Evolutionary conservation across 495 filamentous ascomycete species (phyloP), one percentile per base, ranked within the genome.

Genomic region (Viridothelium virens): DNA sequence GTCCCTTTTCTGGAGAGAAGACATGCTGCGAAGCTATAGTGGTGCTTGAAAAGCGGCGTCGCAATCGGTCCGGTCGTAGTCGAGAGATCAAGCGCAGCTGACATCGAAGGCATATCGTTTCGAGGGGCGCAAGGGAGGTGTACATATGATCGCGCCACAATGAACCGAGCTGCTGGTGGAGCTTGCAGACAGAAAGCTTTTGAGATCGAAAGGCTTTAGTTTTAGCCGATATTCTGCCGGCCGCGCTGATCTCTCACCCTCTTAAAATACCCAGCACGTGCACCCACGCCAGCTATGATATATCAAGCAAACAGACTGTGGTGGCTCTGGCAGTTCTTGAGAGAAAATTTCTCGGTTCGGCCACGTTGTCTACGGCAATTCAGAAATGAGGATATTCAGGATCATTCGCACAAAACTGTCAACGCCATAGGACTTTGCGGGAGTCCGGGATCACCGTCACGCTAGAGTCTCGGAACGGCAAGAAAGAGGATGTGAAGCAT

Each of bases 71-170:
- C 3, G 36, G 7, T 7, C 31, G 53, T 9, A 18, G 5, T 7
- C 31, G 53, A 36, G 25, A 31, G 14, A 5, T 59, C 31, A 59
- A 14, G 5, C 53, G 53, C 6, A 59, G 11, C 7, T 59, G 53
- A 14, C 53, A 59, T 36, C 53, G 53, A 33, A 59, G n/a, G 53
- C 53, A 59, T 59, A 59, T 36, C 31, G 53, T 59, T 31, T 59
- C 25, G 31, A 59, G n/a, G 6, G 31, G 18, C 53, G 53, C 31
- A 36, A 59, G 31, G 53, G 3, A 14, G 31, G 53, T 14, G 53
- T 59, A 59, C 53, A 59, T 59, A 59, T 59, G 53, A 59, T 59
- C 31, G 9, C 53, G 31, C 18, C 53, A 18, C 31, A 3, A 34
- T 59, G 53, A 59, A 59, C 7, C 11, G 9, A 25, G 5, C 18